These are phyloP conservation scores for Arthrobotrys sphaeroides DNA, from an alignment of 2,329 filamentous ascomycete species.

Conservation along the genomic window DNA sequence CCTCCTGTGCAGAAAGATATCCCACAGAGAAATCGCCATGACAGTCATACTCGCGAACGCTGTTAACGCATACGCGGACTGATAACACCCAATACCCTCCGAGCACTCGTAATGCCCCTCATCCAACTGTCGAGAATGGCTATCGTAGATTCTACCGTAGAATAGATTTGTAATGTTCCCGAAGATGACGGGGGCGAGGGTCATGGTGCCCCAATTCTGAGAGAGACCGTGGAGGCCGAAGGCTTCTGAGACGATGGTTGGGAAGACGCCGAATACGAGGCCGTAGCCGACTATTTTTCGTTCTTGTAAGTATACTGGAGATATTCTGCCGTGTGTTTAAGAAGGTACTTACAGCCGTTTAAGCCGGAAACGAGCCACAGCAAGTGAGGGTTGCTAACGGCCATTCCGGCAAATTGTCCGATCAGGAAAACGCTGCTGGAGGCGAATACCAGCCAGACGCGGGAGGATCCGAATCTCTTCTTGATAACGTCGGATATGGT, in stretches of 20 bases:
- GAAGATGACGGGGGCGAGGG: conserved; percentile 82
- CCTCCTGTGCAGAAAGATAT: conserved; percentile 36
- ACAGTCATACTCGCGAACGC: conserved; percentile 37
- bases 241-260: conserved; percentile 85
- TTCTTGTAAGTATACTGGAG: neutral
- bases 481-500: conserved; percentile 92
- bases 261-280: conserved; percentile 91
- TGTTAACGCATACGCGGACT: conserved; percentile 35
- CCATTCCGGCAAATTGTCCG: conserved; percentile 80
- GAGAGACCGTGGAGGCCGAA: conserved; percentile 90
- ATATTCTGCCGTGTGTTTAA: neutral
- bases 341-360: conserved; percentile 68
- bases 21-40: conserved; percentile 44
- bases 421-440: conserved; percentile 80
- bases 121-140: conserved; percentile 68
- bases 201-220: conserved; percentile 98
- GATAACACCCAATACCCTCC: conserved; percentile 36
- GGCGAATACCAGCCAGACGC: conserved; percentile 88
- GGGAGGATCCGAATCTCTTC: conserved; percentile 79
- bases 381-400: conserved; percentile 77
- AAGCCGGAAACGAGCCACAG: conserved; percentile 82
- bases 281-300: conserved; percentile 80
- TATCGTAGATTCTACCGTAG: conserved; percentile 81
- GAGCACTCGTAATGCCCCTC: conserved; percentile 34
- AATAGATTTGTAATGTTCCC: conserved; percentile 93